A percentile compares a stretch with the other conserved stretches of the same genome.
phyloP scores from a whole-genome alignment of 2,329 filamentous ascomycete species.

The Gliomastix tumulicola region DNA sequence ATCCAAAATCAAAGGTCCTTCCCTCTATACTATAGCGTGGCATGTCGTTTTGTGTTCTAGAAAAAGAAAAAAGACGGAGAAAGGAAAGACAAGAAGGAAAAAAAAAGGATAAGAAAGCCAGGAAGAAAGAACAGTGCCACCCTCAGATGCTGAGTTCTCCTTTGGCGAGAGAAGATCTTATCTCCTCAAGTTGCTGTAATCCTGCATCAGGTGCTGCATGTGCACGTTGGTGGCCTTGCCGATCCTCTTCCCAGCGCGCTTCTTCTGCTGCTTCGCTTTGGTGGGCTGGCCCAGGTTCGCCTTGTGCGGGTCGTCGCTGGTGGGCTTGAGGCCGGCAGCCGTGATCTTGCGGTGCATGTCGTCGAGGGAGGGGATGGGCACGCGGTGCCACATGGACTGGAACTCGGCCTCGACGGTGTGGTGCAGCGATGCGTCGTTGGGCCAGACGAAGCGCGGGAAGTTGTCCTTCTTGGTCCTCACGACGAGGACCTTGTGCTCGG shows the following conservation, averaged over 20 bases:
- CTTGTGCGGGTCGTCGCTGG: constrained; percentile 68
- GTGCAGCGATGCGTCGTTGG: constrained; percentile 73
- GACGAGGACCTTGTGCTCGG: constrained; percentile 72
- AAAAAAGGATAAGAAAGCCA: too few relatives aligned
- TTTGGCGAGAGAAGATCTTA: too few relatives aligned
- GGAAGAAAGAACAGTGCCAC: too few relatives aligned
- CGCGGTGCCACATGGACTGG: constrained; percentile 73
- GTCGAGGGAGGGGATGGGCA: constrained; percentile 66
- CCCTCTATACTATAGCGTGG: too few relatives aligned
- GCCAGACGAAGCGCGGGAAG: constrained; percentile 79
- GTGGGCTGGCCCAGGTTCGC: constrained; percentile 28
- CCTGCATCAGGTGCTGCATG: constrained; percentile 76
- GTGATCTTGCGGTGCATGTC: constrained; percentile 73
- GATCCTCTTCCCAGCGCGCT: constrained; percentile 55
- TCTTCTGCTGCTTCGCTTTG: constrained; percentile 68
- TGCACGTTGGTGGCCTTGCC: constrained; percentile 84
- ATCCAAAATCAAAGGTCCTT: too few relatives aligned
- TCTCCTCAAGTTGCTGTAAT: constrained; percentile 48
- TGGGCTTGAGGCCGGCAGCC: constrained; percentile 74
- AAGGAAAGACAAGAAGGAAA: too few relatives aligned
- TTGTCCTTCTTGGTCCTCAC: constrained; percentile 90
- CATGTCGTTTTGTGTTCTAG: too few relatives aligned
- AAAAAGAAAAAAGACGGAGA: too few relatives aligned
- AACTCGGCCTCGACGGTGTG: constrained; percentile 78
- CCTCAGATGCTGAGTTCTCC: too few relatives aligned